These are phyloP conservation scores for Diaporthe sp. DNA, from an alignment of 2,329 filamentous ascomycete genomes.

Conservation along the genomic window DNA sequence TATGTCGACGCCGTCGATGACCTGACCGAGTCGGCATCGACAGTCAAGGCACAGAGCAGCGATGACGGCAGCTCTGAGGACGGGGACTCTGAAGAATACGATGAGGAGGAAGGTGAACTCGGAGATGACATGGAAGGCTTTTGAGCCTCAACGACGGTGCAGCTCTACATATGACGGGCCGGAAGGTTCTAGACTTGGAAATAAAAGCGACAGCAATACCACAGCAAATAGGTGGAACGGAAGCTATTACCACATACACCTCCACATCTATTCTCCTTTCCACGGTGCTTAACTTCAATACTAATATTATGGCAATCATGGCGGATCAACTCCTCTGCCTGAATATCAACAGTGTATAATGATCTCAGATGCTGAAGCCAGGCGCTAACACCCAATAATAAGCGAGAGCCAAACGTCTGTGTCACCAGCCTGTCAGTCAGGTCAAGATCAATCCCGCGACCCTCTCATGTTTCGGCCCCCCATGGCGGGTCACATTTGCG, in stretches of 20 bases:
- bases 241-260: not conserved
- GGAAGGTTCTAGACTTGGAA: not conserved
- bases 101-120: conserved; percentile 48
- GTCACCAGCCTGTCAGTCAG: not conserved
- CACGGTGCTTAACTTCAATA: not conserved
- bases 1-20: conserved; percentile 33
- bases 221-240: not conserved
- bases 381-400: not conserved
- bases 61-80: conserved; percentile 40
- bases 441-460: not conserved
- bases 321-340: not conserved
- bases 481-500: not conserved
- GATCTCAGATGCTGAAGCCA: not conserved
- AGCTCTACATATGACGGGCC: not conserved
- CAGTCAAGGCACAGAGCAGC: conserved; percentile 41
- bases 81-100: conserved; percentile 49
- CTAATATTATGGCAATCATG: no score
- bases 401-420: not conserved
- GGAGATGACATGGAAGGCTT: conserved; percentile 45
- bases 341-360: not conserved
- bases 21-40: conserved; percentile 36
- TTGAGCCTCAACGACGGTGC: not conserved
- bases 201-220: not conserved
- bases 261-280: not conserved
- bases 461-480: not conserved